Base-by-base conservation (phyloP, 495 filamentous ascomycete genomes). In the Glarea lozoyensis region DNA sequence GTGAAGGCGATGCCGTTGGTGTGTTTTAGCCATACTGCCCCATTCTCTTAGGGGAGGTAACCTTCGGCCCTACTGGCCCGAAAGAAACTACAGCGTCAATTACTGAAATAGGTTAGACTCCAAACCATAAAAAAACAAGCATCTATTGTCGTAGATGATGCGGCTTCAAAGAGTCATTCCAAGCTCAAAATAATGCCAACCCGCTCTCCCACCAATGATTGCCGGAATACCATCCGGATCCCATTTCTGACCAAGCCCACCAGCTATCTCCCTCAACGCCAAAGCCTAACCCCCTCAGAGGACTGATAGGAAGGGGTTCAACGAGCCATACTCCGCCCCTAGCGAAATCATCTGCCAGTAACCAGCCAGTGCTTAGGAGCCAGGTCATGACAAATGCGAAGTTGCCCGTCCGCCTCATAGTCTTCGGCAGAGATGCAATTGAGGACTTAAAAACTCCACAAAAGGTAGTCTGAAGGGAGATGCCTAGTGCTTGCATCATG, bases 261-360 rank as follows among this genome's bases (percentile, higher is more conserved):
- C 78, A 76, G 2, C 70, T 67, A 40, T 75, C 68, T 0, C 58
- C 70, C 25, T 63, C 35, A 6, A 49, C 47, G 2, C 69, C 75
- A 10, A 70, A 54, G 1, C 75, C 76, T 9, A 83, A 27, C 9
- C 65, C 68, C 29, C 81, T 61, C 10, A 80, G 34, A 2, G 62
- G 54, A 50, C 81, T 85, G 1, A 84, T 15, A 0, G 84, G 84
- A n/a, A 87, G 59, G 0, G 81, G 82, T 59, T 86, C 81, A 46
- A 68, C 75, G 13, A 84, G 43, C 76, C 78, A 87, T 6, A 86
- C 27, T 0, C 75, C 81, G 0, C 70, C 70, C 10, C 65, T 59
- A 0, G 69, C 61, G 53, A 86, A 76, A 40, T 88, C 84, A 59
- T 85, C 76, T 7, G 79, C 57, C 1, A 78, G 50, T 22, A 58